Percentiles rank a stretch among this genome's conserved stretches.
phyloP scores from a whole-genome alignment of 169 alveolate genomes.

The Sarcocystis neurona region DNA sequence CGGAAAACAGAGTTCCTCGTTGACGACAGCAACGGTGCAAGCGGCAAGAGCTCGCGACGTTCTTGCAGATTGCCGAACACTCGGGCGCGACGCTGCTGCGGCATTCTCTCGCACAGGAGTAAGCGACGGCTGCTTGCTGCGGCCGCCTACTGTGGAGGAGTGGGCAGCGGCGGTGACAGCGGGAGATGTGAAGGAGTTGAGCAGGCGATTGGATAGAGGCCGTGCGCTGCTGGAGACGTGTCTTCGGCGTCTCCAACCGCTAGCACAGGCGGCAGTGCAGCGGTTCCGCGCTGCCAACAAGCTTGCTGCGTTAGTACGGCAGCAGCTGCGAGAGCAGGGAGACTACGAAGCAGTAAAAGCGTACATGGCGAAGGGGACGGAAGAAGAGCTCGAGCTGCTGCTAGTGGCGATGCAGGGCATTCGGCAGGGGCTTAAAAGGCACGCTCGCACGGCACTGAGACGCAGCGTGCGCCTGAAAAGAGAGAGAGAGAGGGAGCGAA shows the following conservation, averaged over 20 bases:
- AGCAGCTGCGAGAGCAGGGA: constrained; percentile 9
- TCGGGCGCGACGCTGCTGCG: too few relatives aligned
- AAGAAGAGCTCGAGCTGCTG: constrained; percentile 18
- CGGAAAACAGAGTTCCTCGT: too few relatives aligned
- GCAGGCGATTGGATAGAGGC: not conserved
- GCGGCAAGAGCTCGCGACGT: too few relatives aligned
- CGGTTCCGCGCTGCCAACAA: constrained; percentile 14
- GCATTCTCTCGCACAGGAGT: too few relatives aligned
- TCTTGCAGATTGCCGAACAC: too few relatives aligned
- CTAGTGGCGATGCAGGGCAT: constrained; percentile 21
- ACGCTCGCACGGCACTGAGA: constrained; percentile 11
- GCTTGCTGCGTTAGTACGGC: not conserved
- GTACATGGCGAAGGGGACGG: constrained; percentile 17
- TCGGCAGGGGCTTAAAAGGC: constrained; percentile 1
- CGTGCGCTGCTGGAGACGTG: not conserved
- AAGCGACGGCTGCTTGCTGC: too few relatives aligned
- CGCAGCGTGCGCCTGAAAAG: not conserved
- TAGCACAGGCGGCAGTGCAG: constrained; percentile 6
- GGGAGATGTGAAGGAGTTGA: constrained; percentile 7
- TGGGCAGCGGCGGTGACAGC: constrained; percentile 26
- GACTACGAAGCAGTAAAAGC: constrained; percentile 34
- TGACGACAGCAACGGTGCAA: too few relatives aligned
- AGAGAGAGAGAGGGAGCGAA: not conserved
- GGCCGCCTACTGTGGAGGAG: constrained; percentile 25
- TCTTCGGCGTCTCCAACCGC: constrained; percentile 12